A percentile compares a stretch with the other conserved stretches of the same genome.
Evolutionary conservation across 768 basidiomycete genomes (phyloP).

Genomic region (Naematelia aurantialba): DNA sequence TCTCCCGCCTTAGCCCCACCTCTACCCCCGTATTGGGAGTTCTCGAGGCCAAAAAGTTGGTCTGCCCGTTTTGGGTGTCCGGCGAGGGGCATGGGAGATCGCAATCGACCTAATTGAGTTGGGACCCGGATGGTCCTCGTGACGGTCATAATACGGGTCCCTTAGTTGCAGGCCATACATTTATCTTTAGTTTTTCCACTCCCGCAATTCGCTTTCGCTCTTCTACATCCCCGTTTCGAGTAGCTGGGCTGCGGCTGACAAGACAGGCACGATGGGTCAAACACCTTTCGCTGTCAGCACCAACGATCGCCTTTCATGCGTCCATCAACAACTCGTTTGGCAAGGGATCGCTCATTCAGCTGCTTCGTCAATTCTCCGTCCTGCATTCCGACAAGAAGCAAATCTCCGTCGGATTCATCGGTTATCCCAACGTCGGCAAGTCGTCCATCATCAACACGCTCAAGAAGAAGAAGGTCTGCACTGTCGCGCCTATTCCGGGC

Average conservation of each 20-base stretch:
- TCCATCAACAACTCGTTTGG: constrained; percentile 99
- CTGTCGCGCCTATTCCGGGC: constrained; percentile 91
- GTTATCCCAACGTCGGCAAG: constrained; percentile 98
- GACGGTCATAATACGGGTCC: constrained; percentile 35
- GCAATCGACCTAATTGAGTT: constrained; percentile 53
- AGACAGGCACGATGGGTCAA: constrained; percentile 87
- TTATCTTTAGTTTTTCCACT: constrained; percentile 14
- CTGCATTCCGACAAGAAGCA: constrained; percentile 99
- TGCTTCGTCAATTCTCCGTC: constrained; percentile 91
- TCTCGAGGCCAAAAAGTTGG: constrained; percentile 31
- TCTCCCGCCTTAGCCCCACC: constrained; percentile 41
- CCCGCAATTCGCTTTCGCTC: too few relatives aligned
- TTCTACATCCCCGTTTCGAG: neutral
- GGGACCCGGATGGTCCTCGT: constrained; percentile 39
- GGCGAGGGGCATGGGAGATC: constrained; percentile 47
- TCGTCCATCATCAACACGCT: constrained; percentile 96
- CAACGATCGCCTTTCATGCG: constrained; percentile 97
- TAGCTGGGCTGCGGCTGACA: constrained; percentile 1
- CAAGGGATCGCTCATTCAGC: constrained; percentile 95
- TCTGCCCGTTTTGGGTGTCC: constrained; percentile 47
- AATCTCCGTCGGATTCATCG: constrained; percentile 95
- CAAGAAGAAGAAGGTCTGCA: constrained; percentile 96
- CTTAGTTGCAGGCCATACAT: constrained; percentile 56
- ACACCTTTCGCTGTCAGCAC: constrained; percentile 88
- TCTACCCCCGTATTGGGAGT: constrained; percentile 35